Base-by-base conservation (phyloP, 345 rosid species). In the Populus tremula region DNA sequence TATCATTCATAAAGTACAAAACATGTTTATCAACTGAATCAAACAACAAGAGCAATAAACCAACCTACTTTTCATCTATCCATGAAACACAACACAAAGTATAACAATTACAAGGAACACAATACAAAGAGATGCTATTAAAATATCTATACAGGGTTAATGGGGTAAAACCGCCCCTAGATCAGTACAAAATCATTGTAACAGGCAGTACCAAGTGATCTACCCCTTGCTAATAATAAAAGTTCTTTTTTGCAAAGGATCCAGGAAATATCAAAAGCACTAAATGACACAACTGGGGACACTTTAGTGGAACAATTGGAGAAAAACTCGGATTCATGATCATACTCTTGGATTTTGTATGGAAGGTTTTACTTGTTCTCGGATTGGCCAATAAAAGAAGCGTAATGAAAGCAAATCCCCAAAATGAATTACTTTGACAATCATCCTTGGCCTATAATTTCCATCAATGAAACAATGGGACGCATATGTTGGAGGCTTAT, bases 201-300 rank as follows among this genome's bases (percentile, higher is more conserved):
- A n/a, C 5, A 43, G 31, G 69, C 14, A 69, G 59, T 45, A n/a
- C 18, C 50, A 21, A n/a, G 71, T 11, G n/a, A 71, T 25, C 25
- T 10, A 70, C 33, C 35, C 41, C 14, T 47, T 5, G 25, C 16
- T 14, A 38, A 53, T 35, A 43, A 13, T 16, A 63, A 45, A 77
- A 47, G 23, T 20, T 53, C 50, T 23, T 20, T 33, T 75, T n/a
- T 21, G 53, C 64, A 49, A 33, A 71, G 31, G 41, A 64, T 78
- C 72, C 72, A 72, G 14, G 65, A 25, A 78, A 71, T 21, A 64
- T 36, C 70, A 50, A 35, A 64, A 49, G 21, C 76, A 72, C 67
- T 29, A 78, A 43, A 72, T 53, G 77, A 53, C 76, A 71, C 63
- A 62, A 36, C 17, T 3, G 10, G 49, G 41, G 2, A 38, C 36